Conservation (phyloP, 768 basidiomycete genomes). For the Astraeus odoratus region DNA sequence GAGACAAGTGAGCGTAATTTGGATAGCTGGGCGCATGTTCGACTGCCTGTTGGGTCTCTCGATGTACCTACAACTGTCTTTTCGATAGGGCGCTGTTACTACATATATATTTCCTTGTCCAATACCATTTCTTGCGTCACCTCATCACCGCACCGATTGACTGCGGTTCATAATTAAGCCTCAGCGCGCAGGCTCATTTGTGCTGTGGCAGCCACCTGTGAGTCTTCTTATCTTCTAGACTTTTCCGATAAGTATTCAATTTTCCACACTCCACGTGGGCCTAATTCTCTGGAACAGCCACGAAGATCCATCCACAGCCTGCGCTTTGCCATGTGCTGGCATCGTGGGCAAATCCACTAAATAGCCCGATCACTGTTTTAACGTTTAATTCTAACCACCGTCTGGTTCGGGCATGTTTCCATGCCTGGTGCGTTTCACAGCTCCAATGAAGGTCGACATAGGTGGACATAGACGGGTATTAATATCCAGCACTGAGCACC, state of each 20-base stretch:
- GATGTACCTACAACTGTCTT: not conserved
- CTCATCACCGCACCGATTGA: not conserved
- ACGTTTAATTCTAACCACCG: not conserved
- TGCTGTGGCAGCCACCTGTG: too few relatives aligned
- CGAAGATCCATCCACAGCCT: not conserved
- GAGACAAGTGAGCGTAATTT: conserved; percentile 22
- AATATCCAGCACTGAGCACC: too few relatives aligned
- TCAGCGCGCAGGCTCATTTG: not conserved
- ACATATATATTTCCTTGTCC: not conserved
- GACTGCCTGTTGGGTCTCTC: not conserved
- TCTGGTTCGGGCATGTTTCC: not conserved
- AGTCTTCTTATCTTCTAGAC: not conserved
- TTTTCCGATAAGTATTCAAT: not conserved
- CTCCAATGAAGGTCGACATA: too few relatives aligned
- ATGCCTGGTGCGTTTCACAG: too few relatives aligned
- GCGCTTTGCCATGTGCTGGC: not conserved
- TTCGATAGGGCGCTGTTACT: not conserved
- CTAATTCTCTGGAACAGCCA: not conserved
- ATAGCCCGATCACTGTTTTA: not conserved
- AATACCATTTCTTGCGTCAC: not conserved
- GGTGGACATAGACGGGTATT: not conserved
- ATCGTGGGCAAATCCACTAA: not conserved
- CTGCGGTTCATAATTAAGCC: too few relatives aligned
- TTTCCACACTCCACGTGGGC: too few relatives aligned
- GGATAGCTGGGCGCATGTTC: not conserved